Base-by-base conservation (phyloP, 495 filamentous ascomycete species). In the Lasiosphaeria miniovina region DNA sequence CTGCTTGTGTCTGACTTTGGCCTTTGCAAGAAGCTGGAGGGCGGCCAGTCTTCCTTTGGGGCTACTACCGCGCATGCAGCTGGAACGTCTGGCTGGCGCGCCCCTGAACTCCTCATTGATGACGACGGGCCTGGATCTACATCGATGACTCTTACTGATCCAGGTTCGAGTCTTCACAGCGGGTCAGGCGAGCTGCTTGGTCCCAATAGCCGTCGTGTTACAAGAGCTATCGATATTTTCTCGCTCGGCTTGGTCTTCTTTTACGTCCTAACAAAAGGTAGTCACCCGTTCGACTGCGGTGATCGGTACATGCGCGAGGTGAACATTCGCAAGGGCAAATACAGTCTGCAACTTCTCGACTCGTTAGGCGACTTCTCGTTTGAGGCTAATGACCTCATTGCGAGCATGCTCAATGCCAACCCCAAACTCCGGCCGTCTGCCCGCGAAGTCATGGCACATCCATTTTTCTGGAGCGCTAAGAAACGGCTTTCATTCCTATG, bases 1-100 rank as follows among this genome's bases (percentile, higher is more conserved):
- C 78, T 98, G 4, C 84, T 98, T 9, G 96, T 98, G 38, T 97
- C 95, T 1, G 94, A 98, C 74, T 98, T 98, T 71, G 94, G 94
- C 11, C 83, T 98, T 17, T 98, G 94, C 74, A 98, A 98, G 80
- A 97, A 96, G 68, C 76, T 98, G n/a, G 94, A 97, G 57, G 91
- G 89, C 57, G 92, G 95, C 49, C 90, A 93, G 66, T 96, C 91
- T 52, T 98, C 94, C 0, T 93, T 98, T 71, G 88, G 92, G 17
- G 90, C 92, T 7, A 96, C 94, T 4, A 98, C 93, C 2, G 91
- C 91, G 10, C 92, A 96, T 66, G 92, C 92, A 12, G 90, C 91
- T 36, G 94, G 94, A 31, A 98, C 94, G 2, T 89, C 89, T 36
- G 94, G 94, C 34, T 98, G 94, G 94, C 89, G 93, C 45, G 94